Base-by-base conservation (phyloP, 768 basidiomycete species). In the Mycena alexandri region DNA sequence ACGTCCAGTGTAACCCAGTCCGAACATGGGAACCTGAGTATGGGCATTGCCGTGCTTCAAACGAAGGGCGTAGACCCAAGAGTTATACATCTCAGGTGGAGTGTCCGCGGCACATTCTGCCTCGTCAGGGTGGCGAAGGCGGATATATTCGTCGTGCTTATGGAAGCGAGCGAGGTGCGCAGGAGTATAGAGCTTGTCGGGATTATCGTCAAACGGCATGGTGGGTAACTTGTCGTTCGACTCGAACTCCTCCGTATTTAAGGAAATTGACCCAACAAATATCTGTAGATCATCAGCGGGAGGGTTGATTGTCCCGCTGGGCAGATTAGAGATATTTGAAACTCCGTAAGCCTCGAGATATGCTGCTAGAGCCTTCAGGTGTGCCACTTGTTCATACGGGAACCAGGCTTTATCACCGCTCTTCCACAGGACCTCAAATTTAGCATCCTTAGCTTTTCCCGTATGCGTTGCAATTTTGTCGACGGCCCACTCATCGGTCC, bases 381-480 rank as follows among this genome's bases (percentile, higher is more conserved):
- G 46, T 10, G 46, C 11, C n/a, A 47, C n/a, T 8, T 47, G 10
- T 7, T 21, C 11, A 13, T 47, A 47, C 8, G 46, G n/a, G n/a
- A n/a, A n/a, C n/a, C n/a, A n/a, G n/a, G n/a, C n/a, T n/a, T n/a
- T n/a, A n/a, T n/a, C n/a, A 2, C 74, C 73, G 14, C 48, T 22
- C 9, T 48, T 61, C 74, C 73, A 75, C 5, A 51, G 16, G 10
- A 75, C 68, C 21, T 69, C 50, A 25, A 59, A 74, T 5, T 13
- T 19, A 10, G 61, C 55, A 17, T 43, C 36, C 33, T 12, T 55
- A 17, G 51, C 54, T 16, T 55, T 46, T 29, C 65, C 63, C 8
- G 36, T 38, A 66, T 70, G 57, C 19, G 48, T 29, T 6, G 71
- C 11, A 5, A 80, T 73, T 14, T 74, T 69, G 9, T n/a, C n/a